phyloP scores from a whole-genome alignment of 805 yeast genomes.

The Ogataea minuta region DNA sequence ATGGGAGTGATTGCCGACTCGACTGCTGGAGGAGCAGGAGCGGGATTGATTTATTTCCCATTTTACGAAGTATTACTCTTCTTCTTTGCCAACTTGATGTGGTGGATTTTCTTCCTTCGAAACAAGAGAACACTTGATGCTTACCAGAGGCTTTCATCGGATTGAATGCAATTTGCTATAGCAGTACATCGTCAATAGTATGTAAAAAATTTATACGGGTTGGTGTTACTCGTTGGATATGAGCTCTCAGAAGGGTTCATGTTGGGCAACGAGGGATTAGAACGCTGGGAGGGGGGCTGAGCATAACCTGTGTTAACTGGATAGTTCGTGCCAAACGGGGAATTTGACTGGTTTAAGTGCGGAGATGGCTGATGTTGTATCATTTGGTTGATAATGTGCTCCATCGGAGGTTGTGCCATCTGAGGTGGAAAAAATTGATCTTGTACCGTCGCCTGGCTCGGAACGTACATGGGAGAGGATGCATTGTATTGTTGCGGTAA shows the following conservation, averaged over 20 bases:
- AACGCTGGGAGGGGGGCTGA: conserved; percentile 2
- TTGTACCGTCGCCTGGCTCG: background rate
- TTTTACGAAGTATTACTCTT: conserved; percentile 23
- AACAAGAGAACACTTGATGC: conserved; percentile 19
- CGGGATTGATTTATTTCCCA: conserved; percentile 35
- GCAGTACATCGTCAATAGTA: conserved; percentile 6
- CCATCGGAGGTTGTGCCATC: conserved; percentile 12
- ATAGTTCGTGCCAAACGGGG: too few relatives aligned
- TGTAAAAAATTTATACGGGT: conserved; percentile 15
- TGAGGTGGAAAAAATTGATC: conserved; percentile 4
- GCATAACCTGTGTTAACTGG: background rate
- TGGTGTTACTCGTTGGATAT: conserved; percentile 12
- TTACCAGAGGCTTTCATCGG: conserved; percentile 15
- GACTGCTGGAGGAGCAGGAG: conserved; percentile 29
- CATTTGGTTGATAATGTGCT: conserved; percentile 12
- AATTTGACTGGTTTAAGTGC: background rate
- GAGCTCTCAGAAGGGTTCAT: conserved; percentile 9
- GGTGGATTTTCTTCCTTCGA: conserved; percentile 28
- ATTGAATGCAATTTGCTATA: background rate
- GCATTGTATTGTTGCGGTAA: conserved; percentile 1
- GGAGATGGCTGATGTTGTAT: conserved; percentile 7
- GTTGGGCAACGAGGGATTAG: conserved; percentile 9
- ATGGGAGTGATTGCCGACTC: conserved; percentile 49
- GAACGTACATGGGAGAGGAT: background rate
- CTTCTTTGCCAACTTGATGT: conserved; percentile 22